Conservation (phyloP, 2,329 filamentous ascomycete species). For the Dactylellina parvicollis region DNA sequence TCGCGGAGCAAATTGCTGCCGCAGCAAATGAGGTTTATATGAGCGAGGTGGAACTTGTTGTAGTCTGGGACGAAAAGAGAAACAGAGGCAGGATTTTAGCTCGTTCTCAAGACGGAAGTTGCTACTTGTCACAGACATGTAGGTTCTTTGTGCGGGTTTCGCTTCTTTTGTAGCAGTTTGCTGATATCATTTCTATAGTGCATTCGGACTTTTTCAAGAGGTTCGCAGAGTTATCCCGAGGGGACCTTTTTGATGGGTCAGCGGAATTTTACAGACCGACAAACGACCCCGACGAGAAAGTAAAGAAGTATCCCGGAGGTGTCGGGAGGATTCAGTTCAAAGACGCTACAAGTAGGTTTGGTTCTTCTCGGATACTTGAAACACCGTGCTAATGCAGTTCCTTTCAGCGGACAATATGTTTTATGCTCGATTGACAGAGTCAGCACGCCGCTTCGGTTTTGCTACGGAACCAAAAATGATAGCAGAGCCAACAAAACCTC, state of each 20-base stretch:
- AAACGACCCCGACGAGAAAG: slow-evolving; percentile 10
- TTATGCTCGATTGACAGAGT: slow-evolving; percentile 49
- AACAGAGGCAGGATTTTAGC: slow-evolving; percentile 46
- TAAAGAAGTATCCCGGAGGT: slow-evolving; percentile 40
- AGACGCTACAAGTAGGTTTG: slow-evolving; percentile 32
- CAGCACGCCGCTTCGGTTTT: slow-evolving; percentile 42
- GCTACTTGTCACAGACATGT: slow-evolving; percentile 48
- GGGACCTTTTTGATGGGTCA: slow-evolving; percentile 45
- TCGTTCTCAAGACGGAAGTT: slow-evolving; percentile 36
- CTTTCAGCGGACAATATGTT: slow-evolving; percentile 43
- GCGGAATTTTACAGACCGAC: slow-evolving; percentile 45
- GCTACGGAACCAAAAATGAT: slow-evolving; percentile 30
- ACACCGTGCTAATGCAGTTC: background rate
- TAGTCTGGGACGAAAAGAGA: slow-evolving; percentile 42
- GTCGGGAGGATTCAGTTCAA: slow-evolving; percentile 49
- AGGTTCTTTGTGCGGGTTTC: background rate
- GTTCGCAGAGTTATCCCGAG: slow-evolving; percentile 46
- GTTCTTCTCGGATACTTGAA: no score
- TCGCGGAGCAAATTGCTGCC: slow-evolving; percentile 47
- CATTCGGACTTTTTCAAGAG: slow-evolving; percentile 41
- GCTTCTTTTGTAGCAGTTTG: background rate
- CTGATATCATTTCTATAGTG: slow-evolving; percentile 17
- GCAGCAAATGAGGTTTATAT: slow-evolving; percentile 37
- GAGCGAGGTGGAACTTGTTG: slow-evolving; percentile 45
- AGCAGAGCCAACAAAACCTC: background rate